Base-by-base conservation (phyloP, 148 eudicot genomes). In the Rhododendron simsii region DNA sequence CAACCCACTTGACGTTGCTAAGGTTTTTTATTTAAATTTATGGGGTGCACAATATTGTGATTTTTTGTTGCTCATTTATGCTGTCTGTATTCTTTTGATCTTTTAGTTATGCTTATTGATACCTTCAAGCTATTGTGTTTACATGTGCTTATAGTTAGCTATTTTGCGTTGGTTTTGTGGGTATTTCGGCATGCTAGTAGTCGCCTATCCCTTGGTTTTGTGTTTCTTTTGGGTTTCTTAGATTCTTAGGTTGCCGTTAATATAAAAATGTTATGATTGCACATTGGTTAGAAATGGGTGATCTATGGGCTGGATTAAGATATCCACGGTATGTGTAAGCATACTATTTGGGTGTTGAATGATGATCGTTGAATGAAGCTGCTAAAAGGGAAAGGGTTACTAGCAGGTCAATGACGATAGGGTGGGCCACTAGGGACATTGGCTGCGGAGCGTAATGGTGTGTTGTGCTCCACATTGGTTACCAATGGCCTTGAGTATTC, bases 1-100 rank as follows among this genome's bases (percentile, higher is more conserved):
- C 73, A 97, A 97, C 80, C 99, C 99, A 37, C 99, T 97, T 83
- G 99, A 97, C 86, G 98, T 97, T 86, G 99, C 92, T 85, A 97
- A 97, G 98, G 99, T 92, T 78, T 67, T 23, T 10, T 51, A 20
- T 23, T 30, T 26, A 23, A 18, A 7, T 51, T 78, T 4, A 55
- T 55, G 75, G 21, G 33, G 6, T 47, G 63, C 6, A 2, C 76
- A 30, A 44, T 13, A 2, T 75, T 39, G 37, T 12, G 15, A 33
- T 44, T 30, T 48, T 13, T 23, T 14, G 30, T 16, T 84, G 65
- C 61, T 48, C 9, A 15, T 47, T 18, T 89, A 18, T 41, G 78
- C 59, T 41, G 9, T 47, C 53, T 26, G 28, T 4, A 39, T 28
- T 30, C 13, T 73, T 57, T 50, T 18, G 53, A 26, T 63, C 23